Conservation (phyloP, 2,329 filamentous ascomycete genomes). For the Trichoderma gracile region DNA sequence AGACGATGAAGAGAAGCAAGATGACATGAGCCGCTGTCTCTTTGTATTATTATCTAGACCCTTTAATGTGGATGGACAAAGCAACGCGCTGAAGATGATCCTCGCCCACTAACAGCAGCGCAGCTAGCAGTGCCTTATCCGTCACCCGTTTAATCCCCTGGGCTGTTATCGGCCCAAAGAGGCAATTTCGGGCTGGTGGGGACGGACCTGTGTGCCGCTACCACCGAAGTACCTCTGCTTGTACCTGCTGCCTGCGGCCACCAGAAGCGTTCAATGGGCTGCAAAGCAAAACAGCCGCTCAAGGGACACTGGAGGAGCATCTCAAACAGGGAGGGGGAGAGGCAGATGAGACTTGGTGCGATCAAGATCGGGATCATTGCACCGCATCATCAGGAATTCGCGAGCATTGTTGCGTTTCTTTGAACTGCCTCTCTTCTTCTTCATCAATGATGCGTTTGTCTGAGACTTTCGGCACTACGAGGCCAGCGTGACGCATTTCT, state of each 20-base stretch:
- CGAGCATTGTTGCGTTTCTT: background rate
- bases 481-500: too few species aligned
- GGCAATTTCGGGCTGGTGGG: constrained; percentile 14
- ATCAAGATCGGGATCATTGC: background rate
- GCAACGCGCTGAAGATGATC: background rate
- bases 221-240: background rate
- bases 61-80: background rate
- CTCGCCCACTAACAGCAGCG: background rate
- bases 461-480: too few species aligned
- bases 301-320: background rate
- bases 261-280: background rate
- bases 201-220: constrained; percentile 10
- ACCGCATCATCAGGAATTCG: too few species aligned
- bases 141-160: background rate
- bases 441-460: too few species aligned
- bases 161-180: constrained; percentile 7
- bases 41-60: too few species aligned
- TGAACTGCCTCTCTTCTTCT: background rate
- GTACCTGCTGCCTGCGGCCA: constrained; percentile 1
- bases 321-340: background rate
- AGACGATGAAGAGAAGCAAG: too few species aligned
- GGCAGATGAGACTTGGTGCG: background rate
- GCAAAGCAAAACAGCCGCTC: background rate
- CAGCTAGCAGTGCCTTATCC: constrained; percentile 3
- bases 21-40: too few species aligned